Evolutionary conservation across 2,329 filamentous ascomycete genomes (phyloP).

Genomic region (Pyrenophora graminea): DNA sequence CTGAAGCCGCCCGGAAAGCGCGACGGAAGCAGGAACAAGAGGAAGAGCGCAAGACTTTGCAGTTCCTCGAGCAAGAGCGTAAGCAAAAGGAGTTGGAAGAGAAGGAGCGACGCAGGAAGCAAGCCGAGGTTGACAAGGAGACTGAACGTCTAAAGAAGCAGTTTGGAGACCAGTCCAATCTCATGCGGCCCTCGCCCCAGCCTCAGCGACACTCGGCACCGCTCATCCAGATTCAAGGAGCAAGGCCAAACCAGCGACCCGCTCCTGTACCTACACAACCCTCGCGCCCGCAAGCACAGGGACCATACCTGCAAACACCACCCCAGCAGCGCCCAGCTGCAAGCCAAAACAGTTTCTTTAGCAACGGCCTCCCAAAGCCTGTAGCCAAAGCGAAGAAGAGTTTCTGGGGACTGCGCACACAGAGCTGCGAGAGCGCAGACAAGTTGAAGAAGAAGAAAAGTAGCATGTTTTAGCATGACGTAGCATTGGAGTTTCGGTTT

Average conservation of each 20-base stretch:
- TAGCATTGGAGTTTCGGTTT: slow-evolving; percentile 4
- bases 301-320: slow-evolving; percentile 38
- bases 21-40: slow-evolving; percentile 62
- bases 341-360: slow-evolving; percentile 44
- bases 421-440: slow-evolving; percentile 35
- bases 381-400: slow-evolving; percentile 44
- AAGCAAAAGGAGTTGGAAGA: slow-evolving; percentile 70
- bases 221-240: slow-evolving; percentile 22
- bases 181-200: slow-evolving; percentile 27
- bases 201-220: slow-evolving; percentile 31
- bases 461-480: slow-evolving; percentile 46
- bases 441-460: slow-evolving; percentile 51
- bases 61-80: slow-evolving; percentile 42
- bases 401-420: slow-evolving; percentile 44
- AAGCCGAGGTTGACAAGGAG: slow-evolving; percentile 68
- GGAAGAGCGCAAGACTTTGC: slow-evolving; percentile 49
- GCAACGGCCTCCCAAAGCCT: slow-evolving; percentile 35
- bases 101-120: slow-evolving; percentile 59
- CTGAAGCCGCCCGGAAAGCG: slow-evolving; percentile 55
- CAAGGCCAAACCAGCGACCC: slow-evolving; percentile 16
- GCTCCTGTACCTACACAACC: slow-evolving; percentile 25
- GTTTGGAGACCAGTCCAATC: slow-evolving; percentile 60
- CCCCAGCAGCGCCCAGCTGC: slow-evolving; percentile 32
- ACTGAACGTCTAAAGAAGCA: slow-evolving; percentile 71
- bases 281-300: slow-evolving; percentile 18